These are phyloP conservation scores for Epichloe amarillans DNA, from an alignment of 2,329 filamentous ascomycete genomes.

Conservation along the genomic window DNA sequence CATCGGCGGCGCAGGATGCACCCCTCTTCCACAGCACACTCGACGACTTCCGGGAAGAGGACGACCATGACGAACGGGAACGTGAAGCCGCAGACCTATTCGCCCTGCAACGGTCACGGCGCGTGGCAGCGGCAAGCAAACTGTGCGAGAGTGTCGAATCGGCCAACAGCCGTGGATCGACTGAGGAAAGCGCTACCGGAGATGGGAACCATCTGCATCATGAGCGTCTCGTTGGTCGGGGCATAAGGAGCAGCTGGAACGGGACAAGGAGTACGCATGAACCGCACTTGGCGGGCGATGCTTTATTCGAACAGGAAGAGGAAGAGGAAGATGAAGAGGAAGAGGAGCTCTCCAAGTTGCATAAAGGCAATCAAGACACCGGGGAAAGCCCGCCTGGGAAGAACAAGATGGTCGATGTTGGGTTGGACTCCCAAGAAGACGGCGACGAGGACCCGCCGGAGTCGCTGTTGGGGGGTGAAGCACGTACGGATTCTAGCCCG, in stretches of 20 bases:
- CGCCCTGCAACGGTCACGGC: slow-evolving; percentile 76
- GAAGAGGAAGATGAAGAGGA: slow-evolving; percentile 29
- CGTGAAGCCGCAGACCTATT: slow-evolving; percentile 89
- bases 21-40: slow-evolving; percentile 91
- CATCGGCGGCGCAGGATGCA: slow-evolving; percentile 56
- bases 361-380: slow-evolving; percentile 16
- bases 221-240: slow-evolving; percentile 33
- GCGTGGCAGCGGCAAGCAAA: slow-evolving; percentile 74
- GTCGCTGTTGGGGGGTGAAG: slow-evolving; percentile 44
- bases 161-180: slow-evolving; percentile 24
- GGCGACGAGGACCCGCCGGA: slow-evolving; percentile 44
- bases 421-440: slow-evolving; percentile 55
- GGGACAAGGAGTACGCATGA: slow-evolving; percentile 32
- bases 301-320: slow-evolving; percentile 28
- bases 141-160: slow-evolving; percentile 77
- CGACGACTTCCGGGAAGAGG: slow-evolving; percentile 83
- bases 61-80: slow-evolving; percentile 83
- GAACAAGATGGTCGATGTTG: slow-evolving; percentile 74
- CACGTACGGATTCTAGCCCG: slow-evolving; percentile 36
- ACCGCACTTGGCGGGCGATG: slow-evolving; percentile 14
- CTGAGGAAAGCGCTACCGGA: slow-evolving; percentile 18
- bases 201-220: slow-evolving; percentile 25
- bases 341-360: slow-evolving; percentile 26
- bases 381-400: slow-evolving; percentile 24
- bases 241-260: slow-evolving; percentile 54